A percentile compares a stretch with the other conserved stretches of the same genome.
These are phyloP conservation scores for Flaveria linearis DNA, from an alignment of 129 eudicot species.

Conservation along the genomic window DNA sequence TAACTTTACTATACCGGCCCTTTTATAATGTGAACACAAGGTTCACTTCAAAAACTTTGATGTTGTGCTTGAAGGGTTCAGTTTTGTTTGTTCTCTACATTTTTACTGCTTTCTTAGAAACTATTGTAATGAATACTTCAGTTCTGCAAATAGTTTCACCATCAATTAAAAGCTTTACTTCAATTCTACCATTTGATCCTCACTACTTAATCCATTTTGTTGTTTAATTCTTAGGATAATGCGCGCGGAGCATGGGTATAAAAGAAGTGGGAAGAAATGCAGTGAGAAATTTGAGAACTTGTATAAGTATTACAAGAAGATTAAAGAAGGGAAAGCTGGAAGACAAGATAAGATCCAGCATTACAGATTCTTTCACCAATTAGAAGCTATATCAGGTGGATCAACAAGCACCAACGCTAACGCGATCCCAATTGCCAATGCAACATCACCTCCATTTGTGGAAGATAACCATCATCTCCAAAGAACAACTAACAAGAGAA, in stretches of 20 bases:
- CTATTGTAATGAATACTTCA: not conserved
- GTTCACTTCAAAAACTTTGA: not conserved
- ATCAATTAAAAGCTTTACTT: not conserved
- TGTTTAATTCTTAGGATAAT: slow-evolving; percentile 55
- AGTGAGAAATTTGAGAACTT: slow-evolving; percentile 95
- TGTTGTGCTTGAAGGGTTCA: not conserved
- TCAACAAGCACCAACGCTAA: slow-evolving; percentile 29
- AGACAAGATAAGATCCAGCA: slow-evolving; percentile 80
- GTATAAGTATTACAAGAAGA: slow-evolving; percentile 97
- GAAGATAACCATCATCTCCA: slow-evolving; percentile 14
- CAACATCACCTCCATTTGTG: slow-evolving; percentile 31
- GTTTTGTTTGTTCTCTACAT: not conserved
- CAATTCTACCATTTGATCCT: not conserved
- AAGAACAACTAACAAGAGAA: slow-evolving; percentile 28
- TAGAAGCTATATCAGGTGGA: slow-evolving; percentile 89
- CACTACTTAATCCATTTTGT: not conserved
- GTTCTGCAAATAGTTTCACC: not conserved
- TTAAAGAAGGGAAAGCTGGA: slow-evolving; percentile 93
- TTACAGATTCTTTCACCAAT: slow-evolving; percentile 86
- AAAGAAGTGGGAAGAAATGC: slow-evolving; percentile 96
- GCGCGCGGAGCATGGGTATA: slow-evolving; percentile 87
- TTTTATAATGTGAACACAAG: not conserved
- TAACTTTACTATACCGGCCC: not conserved
- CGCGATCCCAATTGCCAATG: slow-evolving; percentile 27
- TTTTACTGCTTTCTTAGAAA: not conserved